Percentiles rank a stretch among this genome's conserved stretches.
These are phyloP conservation scores for Curvularia hawaiiensis DNA, from an alignment of 2,329 filamentous ascomycete genomes.

Conservation along the genomic window DNA sequence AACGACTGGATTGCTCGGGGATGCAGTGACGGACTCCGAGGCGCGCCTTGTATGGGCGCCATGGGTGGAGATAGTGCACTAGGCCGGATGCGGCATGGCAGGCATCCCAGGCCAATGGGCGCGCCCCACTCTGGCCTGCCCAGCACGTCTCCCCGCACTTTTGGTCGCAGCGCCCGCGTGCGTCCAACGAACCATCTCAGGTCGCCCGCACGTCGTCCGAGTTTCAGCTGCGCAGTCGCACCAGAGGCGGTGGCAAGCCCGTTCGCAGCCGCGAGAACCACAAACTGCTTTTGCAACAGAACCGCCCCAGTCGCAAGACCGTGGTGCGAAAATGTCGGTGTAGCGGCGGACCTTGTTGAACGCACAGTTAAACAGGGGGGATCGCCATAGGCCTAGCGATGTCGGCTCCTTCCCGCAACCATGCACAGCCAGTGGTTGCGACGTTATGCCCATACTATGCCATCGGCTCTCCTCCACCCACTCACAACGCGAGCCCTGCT, in stretches of 20 bases:
- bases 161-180: conserved; percentile 9
- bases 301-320: not conserved
- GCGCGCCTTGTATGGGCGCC: conserved; percentile 10
- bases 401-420: conserved; percentile 20
- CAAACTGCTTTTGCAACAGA: not conserved
- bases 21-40: conserved; percentile 19
- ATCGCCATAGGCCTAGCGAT: conserved; percentile 21
- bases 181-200: conserved; percentile 6
- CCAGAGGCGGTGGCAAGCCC: not conserved
- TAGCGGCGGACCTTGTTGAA: conserved; percentile 12
- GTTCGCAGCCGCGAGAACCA: not conserved
- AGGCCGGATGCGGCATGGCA: conserved; percentile 5
- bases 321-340: conserved; percentile 28
- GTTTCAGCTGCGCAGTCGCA: not conserved
- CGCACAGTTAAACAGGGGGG: conserved; percentile 16
- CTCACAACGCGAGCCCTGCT: conserved; percentile 11
- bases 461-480: conserved; percentile 28
- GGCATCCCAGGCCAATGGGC: conserved; percentile 19
- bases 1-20: conserved; percentile 16
- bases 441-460: conserved; percentile 16
- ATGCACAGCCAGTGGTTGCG: conserved; percentile 11
- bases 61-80: conserved; percentile 6
- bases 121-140: conserved; percentile 10
- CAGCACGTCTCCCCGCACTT: conserved; percentile 19
- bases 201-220: not conserved